Evolutionary conservation across 495 filamentous ascomycete species (phyloP), one percentile per base, ranked within the genome.

Genomic region (Penicillium canariense): DNA sequence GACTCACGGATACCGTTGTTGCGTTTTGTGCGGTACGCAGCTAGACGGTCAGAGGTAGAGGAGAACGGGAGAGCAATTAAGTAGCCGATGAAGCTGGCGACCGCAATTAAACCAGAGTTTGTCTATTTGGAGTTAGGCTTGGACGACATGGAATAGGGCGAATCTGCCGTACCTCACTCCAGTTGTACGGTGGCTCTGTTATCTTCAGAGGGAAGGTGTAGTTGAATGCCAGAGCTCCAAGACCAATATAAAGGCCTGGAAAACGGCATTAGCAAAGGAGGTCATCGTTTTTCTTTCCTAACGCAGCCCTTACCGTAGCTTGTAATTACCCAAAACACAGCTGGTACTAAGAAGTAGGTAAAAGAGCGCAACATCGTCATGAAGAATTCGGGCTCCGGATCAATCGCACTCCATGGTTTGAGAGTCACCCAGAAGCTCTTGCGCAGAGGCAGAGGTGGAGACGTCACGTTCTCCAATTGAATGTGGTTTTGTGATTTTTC

Each of bases 141-240:
- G 10, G 2, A 26, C 18, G 4, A 27, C 27, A 0, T 25, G 31
- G n/a, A 11, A 14, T n/a, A 27, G 12, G 28, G 8, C n/a, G 2
- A 14, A 22, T 6, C 9, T 8, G 3, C 11, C 17, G 32, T 56
- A 62, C 60, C 47, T 69, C 58, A 26, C 70, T 68, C 82, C 82
- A 85, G 73, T 76, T 80, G 66, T 85, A 85, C 8, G 82, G 82
- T 3, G 78, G 73, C 1, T 68, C 62, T 2, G 72, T 74, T 43
- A 85, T 84, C 22, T 79, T 71, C 26, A 83, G 62, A 1, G 82
- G 82, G 63, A 84, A 85, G 32, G 78, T 83, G 68, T 77, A 84
- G 59, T 81, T 82, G 69, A 83, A 82, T 23, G 80, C 70, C 27
- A 85, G 66, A 0, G 78, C 81, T 18, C 80, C 77, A 26, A 85